phyloP scores from a whole-genome alignment of 352 stramenopile genomes.

The Pythium phragmiticola region DNA sequence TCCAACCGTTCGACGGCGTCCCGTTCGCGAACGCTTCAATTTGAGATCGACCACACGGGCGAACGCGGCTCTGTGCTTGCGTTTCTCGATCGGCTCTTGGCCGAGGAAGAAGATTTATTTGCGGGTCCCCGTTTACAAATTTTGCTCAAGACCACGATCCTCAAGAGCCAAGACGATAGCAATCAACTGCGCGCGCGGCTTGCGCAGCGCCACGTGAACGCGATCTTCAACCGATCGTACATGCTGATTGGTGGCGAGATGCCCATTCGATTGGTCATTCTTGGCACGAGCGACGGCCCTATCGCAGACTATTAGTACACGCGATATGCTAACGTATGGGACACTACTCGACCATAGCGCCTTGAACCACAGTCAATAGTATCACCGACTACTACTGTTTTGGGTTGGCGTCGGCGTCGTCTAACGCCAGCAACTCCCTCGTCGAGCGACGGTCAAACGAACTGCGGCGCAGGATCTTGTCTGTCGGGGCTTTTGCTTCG shows the following conservation, averaged over 20 bases:
- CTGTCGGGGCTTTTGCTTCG: not conserved
- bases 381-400: not conserved
- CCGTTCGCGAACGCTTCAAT: not conserved
- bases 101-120: not conserved
- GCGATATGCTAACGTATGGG: no score
- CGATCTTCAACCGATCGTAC: not conserved
- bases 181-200: not conserved
- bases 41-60: not conserved
- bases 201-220: not conserved
- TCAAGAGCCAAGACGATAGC: not conserved
- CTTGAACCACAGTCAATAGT: no score
- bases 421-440: slow-evolving; percentile 4
- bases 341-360: no score
- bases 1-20: not conserved
- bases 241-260: not conserved
- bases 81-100: not conserved
- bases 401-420: not conserved
- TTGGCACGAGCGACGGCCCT: not conserved
- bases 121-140: not conserved
- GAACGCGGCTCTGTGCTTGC: not conserved
- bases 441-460: slow-evolving; percentile 23
- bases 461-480: slow-evolving; percentile 13
- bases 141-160: not conserved
- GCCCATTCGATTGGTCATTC: not conserved
- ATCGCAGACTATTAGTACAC: no score